These are phyloP conservation scores for Arctostaphylos glauca DNA, from an alignment of 148 eudicot species.

Conservation along the genomic window DNA sequence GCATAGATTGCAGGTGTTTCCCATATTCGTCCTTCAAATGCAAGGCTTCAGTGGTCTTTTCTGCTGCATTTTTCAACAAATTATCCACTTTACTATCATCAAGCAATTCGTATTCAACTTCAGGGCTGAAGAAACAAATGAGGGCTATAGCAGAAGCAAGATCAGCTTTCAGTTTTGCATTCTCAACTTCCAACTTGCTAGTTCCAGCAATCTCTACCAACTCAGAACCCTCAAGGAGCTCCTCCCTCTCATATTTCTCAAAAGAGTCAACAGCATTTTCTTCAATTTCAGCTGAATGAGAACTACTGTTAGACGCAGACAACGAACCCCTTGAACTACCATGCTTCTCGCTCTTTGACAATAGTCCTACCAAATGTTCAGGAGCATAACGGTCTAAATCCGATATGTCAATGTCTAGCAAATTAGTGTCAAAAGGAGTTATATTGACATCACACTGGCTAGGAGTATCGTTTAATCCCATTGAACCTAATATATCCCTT, in stretches of 20 bases:
- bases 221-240: slow-evolving; percentile 55
- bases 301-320: slow-evolving; percentile 49
- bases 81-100: slow-evolving; percentile 63
- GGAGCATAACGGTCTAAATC: slow-evolving; percentile 92
- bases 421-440: slow-evolving; percentile 76
- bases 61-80: slow-evolving; percentile 69
- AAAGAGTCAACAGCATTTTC: slow-evolving; percentile 32
- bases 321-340: slow-evolving; percentile 50
- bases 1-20: slow-evolving; percentile 64
- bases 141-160: slow-evolving; percentile 92
- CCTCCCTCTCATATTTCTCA: slow-evolving; percentile 45
- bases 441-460: slow-evolving; percentile 89
- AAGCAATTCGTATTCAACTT: slow-evolving; percentile 53
- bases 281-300: slow-evolving; percentile 50
- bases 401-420: slow-evolving; percentile 78
- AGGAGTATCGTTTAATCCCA: slow-evolving; percentile 95
- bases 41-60: slow-evolving; percentile 87
- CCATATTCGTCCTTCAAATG: slow-evolving; percentile 76
- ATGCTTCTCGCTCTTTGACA: slow-evolving; percentile 59
- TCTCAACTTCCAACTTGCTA: slow-evolving; percentile 90
- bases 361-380: slow-evolving; percentile 62
- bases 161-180: slow-evolving; percentile 91
- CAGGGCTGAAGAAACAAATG: slow-evolving; percentile 64
- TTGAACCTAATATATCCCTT: slow-evolving; percentile 69
- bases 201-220: slow-evolving; percentile 92